phyloP scores from a whole-genome alignment of 2,329 filamentous ascomycete genomes.

The Mollisia scopiformis region DNA sequence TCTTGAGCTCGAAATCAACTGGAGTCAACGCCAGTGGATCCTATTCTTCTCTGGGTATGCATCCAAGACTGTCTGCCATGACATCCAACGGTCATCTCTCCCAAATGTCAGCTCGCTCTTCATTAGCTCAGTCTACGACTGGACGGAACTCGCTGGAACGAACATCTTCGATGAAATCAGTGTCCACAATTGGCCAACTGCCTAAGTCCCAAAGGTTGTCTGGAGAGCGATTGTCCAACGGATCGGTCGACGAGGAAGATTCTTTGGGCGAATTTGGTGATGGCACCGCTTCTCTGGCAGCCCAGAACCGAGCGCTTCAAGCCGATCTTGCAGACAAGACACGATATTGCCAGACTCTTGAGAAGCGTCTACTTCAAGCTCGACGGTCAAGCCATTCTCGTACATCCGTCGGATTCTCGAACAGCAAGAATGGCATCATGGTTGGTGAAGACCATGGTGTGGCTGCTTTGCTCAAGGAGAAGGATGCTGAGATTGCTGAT shows the following conservation, averaged over 20 bases:
- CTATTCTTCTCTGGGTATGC: slow-evolving; percentile 67
- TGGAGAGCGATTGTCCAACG: slow-evolving; percentile 31
- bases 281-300: slow-evolving; percentile 76
- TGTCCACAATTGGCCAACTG: slow-evolving; percentile 36
- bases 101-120: slow-evolving; percentile 66
- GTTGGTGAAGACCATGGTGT: slow-evolving; percentile 81
- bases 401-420: slow-evolving; percentile 73
- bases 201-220: slow-evolving; percentile 28
- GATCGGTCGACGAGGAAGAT: slow-evolving; percentile 62
- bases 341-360: slow-evolving; percentile 90
- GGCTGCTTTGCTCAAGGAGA: slow-evolving; percentile 76
- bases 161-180: slow-evolving; percentile 68
- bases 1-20: slow-evolving; percentile 92
- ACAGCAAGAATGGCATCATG: slow-evolving; percentile 61
- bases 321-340: slow-evolving; percentile 97
- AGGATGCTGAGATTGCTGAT: slow-evolving; percentile 90
- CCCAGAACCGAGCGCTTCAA: slow-evolving; percentile 91
- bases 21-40: slow-evolving; percentile 84
- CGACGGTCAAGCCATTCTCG: slow-evolving; percentile 87
- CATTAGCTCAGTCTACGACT: slow-evolving; percentile 64
- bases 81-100: slow-evolving; percentile 46
- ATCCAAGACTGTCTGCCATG: slow-evolving; percentile 59
- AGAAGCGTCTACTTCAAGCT: slow-evolving; percentile 90
- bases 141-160: slow-evolving; percentile 54
- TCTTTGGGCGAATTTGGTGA: slow-evolving; percentile 83